Evolutionary conservation across 2,329 filamentous ascomycete genomes (phyloP).

Genomic region (Penicillium sp.): DNA sequence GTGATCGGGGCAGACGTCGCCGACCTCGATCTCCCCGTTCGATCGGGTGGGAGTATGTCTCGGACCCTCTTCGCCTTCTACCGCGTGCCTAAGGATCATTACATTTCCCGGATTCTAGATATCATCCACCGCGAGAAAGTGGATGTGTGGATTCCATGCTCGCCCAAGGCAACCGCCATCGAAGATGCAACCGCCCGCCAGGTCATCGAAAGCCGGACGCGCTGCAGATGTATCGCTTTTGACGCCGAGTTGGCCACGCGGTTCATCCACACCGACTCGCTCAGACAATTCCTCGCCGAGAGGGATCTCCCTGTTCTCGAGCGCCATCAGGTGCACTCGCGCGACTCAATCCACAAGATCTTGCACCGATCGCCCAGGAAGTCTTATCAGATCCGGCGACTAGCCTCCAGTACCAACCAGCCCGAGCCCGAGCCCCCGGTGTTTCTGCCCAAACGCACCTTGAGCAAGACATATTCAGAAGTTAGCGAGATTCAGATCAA

Average conservation of each 20-base stretch:
- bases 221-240: slow-evolving; percentile 68
- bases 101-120: slow-evolving; percentile 61
- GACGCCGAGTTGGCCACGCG: slow-evolving; percentile 58
- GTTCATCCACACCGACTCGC: slow-evolving; percentile 68
- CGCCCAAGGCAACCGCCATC: slow-evolving; percentile 66
- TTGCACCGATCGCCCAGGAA: slow-evolving; percentile 52
- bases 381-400: slow-evolving; percentile 66
- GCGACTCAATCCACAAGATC: slow-evolving; percentile 57
- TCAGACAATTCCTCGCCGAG: slow-evolving; percentile 62
- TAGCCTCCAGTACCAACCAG: slow-evolving; percentile 53
- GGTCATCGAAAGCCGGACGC: slow-evolving; percentile 60
- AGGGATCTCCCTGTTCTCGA: slow-evolving; percentile 61
- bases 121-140: slow-evolving; percentile 65
- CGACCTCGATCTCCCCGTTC: slow-evolving; percentile 45
- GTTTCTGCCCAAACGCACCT: slow-evolving; percentile 61
- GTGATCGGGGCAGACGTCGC: slow-evolving; percentile 73
- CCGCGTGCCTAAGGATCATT: slow-evolving; percentile 52
- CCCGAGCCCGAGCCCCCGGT: too few species aligned
- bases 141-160: slow-evolving; percentile 75
- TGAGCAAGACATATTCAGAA: slow-evolving; percentile 59
- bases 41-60: slow-evolving; percentile 63
- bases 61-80: slow-evolving; percentile 61
- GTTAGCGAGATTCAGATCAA: slow-evolving; percentile 62
- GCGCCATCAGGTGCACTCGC: slow-evolving; percentile 58
- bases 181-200: slow-evolving; percentile 71